A percentile compares a stretch with the other conserved stretches of the same genome.
These are phyloP conservation scores for Microdochium trichocladiopsis DNA, from an alignment of 2,329 filamentous ascomycete genomes.

Conservation along the genomic window DNA sequence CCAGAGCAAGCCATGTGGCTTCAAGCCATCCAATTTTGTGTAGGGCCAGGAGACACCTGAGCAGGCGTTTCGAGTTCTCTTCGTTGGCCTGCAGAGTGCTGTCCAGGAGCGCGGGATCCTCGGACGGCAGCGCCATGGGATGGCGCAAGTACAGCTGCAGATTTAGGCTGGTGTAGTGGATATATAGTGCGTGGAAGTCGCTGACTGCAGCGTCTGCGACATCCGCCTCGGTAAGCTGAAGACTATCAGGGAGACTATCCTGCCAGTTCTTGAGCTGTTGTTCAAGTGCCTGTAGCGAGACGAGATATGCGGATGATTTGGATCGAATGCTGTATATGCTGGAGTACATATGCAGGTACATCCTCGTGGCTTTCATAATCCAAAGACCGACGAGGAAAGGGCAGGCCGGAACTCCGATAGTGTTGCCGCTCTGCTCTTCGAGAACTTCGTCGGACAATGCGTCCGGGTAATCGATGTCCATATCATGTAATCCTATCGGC, in stretches of 20 bases:
- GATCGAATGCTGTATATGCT: slow-evolving; percentile 67
- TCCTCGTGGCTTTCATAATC: slow-evolving; percentile 56
- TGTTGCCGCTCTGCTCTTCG: slow-evolving; percentile 55
- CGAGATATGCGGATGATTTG: slow-evolving; percentile 55
- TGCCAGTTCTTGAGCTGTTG: slow-evolving; percentile 56
- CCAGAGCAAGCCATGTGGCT: slow-evolving; percentile 70
- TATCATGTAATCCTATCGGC: slow-evolving; percentile 65
- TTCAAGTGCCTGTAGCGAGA: slow-evolving; percentile 59
- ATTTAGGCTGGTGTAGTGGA: slow-evolving; percentile 47
- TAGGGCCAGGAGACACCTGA: slow-evolving; percentile 52
- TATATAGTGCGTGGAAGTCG: slow-evolving; percentile 43
- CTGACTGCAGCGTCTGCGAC: slow-evolving; percentile 31
- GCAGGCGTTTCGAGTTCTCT: slow-evolving; percentile 56
- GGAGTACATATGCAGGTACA: slow-evolving; percentile 68
- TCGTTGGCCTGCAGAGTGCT: slow-evolving; percentile 62
- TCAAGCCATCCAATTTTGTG: slow-evolving; percentile 62
- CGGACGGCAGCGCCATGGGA: slow-evolving; percentile 50
- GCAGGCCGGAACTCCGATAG: slow-evolving; percentile 49
- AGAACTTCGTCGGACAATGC: slow-evolving; percentile 65
- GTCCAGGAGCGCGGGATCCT: slow-evolving; percentile 46
- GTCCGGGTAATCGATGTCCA: slow-evolving; percentile 72
- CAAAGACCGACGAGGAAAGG: slow-evolving; percentile 60
- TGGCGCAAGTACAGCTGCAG: slow-evolving; percentile 54
- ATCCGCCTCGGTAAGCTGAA: slow-evolving; percentile 39
- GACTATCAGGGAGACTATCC: slow-evolving; percentile 53